Percentiles rank a stretch among this genome's conserved stretches.
Conservation (phyloP, 441 rosid genomes). For the Cnidoscolus chayamansa region DNA sequence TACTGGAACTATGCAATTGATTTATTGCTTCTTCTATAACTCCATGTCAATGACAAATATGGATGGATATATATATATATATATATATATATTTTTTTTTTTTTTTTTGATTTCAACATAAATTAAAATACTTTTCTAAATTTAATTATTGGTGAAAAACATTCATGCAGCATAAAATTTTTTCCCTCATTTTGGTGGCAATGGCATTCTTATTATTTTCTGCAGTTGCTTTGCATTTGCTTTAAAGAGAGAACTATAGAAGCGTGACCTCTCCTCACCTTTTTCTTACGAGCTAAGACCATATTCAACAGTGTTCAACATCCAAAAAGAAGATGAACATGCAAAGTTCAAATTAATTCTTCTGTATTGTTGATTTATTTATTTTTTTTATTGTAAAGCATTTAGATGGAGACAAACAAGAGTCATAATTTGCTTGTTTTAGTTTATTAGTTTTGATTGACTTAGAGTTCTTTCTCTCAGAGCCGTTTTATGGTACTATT, state of each 20-base stretch:
- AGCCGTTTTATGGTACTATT: conserved; percentile 95
- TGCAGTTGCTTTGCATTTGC: background rate
- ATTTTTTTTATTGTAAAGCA: background rate
- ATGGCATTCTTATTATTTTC: background rate
- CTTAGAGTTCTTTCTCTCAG: conserved; percentile 41
- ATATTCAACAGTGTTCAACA: background rate
- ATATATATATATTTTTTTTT: too few relatives aligned
- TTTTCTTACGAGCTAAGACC: background rate
- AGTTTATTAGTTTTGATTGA: conserved; percentile 23
- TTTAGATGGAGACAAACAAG: background rate
- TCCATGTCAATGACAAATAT: background rate
- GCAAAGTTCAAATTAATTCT: background rate
- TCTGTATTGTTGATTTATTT: too few relatives aligned
- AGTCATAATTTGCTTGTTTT: conserved; percentile 5
- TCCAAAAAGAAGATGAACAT: background rate
- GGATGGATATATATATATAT: background rate
- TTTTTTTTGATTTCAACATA: background rate
- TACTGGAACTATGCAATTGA: conserved; percentile 13
- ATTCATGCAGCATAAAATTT: background rate
- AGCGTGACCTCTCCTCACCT: background rate
- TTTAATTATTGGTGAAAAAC: background rate
- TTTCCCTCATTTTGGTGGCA: too few relatives aligned
- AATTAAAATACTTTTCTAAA: background rate
- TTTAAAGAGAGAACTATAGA: background rate
- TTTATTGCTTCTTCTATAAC: conserved; percentile 2